Base-by-base conservation (phyloP, 345 rosid species). In the Passiflora organensis region DNA sequence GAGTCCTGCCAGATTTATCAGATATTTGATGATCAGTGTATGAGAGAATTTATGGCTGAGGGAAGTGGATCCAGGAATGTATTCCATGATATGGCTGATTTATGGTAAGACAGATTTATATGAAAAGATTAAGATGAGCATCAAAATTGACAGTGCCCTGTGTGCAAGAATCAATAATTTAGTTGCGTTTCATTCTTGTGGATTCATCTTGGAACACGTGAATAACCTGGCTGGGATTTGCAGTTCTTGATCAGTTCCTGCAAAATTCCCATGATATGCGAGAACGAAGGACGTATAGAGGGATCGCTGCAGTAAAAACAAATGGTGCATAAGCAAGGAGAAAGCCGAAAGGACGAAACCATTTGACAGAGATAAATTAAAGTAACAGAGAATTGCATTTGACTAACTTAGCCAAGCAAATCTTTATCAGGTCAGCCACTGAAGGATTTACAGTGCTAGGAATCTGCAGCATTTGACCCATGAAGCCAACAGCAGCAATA, bases 371-470 rank as follows among this genome's bases (percentile, higher is more conserved):
- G n/a, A n/a, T n/a, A n/a, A n/a, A n/a, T n/a, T n/a, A n/a, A n/a
- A n/a, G n/a, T n/a, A n/a, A n/a, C n/a, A n/a, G n/a, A 44, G 28
- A 5, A 13, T 2, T 19, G 17, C 6, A 20, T 28, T 4, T 5
- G 45, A 70, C 79, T 68, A 62, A 24, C 60, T 42, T 5, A 58
- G 62, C 53, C 51, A 54, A 37, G 54, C 70, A 66, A 34, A 28
- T 22, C 6, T 51, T 41, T 36, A 66, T 58, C 51, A 66, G 38
- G 32, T 64, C 48, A 59, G 71, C 71, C 38, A 67, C 61, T 6
- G 56, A 41, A 53, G 66, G 66, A 53, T 67, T 59, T 25, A 67
- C 23, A 28, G 10, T 46, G 23, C 55, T 55, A 9, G 71, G 71
- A 55, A 59, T 60, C 49, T 59, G 28, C 43, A 67, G 71, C 56